Base-by-base conservation (phyloP, 345 rosid species). In the Leavenworthia alabamica region DNA sequence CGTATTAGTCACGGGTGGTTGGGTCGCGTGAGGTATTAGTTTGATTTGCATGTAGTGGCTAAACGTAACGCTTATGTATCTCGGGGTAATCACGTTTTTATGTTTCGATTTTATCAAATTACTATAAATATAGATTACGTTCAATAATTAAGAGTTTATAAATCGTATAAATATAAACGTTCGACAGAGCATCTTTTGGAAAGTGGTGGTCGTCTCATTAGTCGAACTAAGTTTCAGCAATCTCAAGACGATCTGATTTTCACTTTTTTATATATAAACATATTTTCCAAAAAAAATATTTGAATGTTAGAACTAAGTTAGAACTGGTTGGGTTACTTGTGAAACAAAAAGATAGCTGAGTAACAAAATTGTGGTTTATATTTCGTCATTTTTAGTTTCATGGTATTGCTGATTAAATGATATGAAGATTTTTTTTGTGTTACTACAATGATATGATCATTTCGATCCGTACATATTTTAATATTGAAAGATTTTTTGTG, bases 181-280 rank as follows among this genome's bases (percentile, higher is more conserved):
- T 48, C 60, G 65, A 63, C 86, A 79, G 87, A 72, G 92, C 92
- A 83, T 87, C 89, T 85, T 85, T 87, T 77, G 86, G 76, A 87
- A 90, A 90, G 90, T 81, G 93, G 80, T 85, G 87, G 89, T 80
- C 83, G 83, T 81, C 83, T 82, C 75, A 64, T 77, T 73, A 78
- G 82, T 81, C 82, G 69, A 83, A 70, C 83, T 71, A 17, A 40
- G 70, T 55, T 62, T 63, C 78, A 68, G 71, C 90, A 84, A 86
- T 84, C 88, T 86, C 88, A 29, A 86, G 82, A 82, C 78, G 81
- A 86, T 83, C 85, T 64, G 80, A 79, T 82, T 82, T 83, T 77
- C 66, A 66, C 66, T 60, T 58, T 74, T 56, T 23, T 68, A 17
- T 44, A 1, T 36, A 2, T 14, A 23, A 11, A 28, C 28, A 36